A percentile compares a stretch with the other conserved stretches of the same genome.
Evolutionary conservation across 2,329 filamentous ascomycete genomes (phyloP).

Genomic region (Phaeosphaeria sp.): DNA sequence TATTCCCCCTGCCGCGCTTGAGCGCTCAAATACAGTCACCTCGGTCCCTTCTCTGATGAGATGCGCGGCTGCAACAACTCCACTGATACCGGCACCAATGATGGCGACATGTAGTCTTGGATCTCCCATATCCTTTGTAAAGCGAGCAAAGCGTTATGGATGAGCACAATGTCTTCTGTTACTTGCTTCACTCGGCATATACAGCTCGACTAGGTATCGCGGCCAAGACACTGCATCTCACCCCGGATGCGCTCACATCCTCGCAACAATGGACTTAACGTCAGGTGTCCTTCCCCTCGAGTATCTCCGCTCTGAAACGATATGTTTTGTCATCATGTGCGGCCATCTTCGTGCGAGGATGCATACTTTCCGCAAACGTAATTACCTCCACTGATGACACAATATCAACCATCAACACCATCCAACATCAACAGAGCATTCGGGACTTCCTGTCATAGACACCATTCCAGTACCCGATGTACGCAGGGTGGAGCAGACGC

Average conservation of each 20-base stretch:
- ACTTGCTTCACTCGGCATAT: no score
- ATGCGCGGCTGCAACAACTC: constrained; percentile 45
- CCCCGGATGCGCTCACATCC: no score
- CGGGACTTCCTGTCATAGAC: background rate
- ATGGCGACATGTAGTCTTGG: constrained; percentile 36
- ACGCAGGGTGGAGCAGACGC: background rate
- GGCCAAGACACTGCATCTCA: no score
- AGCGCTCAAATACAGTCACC: constrained; percentile 63
- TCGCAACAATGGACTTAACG: no score
- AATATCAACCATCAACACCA: constrained; percentile 11
- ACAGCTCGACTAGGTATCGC: no score
- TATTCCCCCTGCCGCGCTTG: constrained; percentile 60
- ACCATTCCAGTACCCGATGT: background rate
- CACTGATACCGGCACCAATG: constrained; percentile 48
- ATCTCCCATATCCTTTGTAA: constrained; percentile 12
- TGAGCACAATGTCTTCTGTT: no score
- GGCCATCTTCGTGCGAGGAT: background rate
- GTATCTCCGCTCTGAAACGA: no score
- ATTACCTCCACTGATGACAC: constrained; percentile 30
- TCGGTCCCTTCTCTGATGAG: constrained; percentile 47
- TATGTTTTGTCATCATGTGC: constrained; percentile 11
- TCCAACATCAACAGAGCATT: background rate
- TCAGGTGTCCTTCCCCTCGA: no score
- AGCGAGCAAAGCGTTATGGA: no score
- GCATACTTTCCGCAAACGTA: background rate